Percentiles rank a stretch among this genome's conserved stretches.
phyloP scores from a whole-genome alignment of 2,329 filamentous ascomycete genomes.

The Geoglossum cookeanum region DNA sequence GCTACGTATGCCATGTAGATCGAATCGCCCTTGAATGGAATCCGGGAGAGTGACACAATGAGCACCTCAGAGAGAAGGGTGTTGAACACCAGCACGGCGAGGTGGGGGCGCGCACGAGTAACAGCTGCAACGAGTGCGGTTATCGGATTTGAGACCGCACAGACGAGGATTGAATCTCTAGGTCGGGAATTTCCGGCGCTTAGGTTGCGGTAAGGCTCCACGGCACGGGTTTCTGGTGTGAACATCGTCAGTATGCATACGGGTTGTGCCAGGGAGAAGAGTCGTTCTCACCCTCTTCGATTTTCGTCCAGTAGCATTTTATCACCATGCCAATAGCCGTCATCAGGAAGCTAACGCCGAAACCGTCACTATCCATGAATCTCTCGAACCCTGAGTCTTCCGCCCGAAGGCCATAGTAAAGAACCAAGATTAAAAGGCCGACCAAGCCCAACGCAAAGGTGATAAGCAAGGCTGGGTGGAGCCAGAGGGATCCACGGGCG shows the following conservation, averaged over 20 bases:
- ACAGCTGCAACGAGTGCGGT: conserved; percentile 24
- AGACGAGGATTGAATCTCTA: conserved; percentile 21
- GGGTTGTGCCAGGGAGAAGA: too few species aligned
- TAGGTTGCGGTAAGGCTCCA: conserved; percentile 27
- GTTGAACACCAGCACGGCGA: conserved; percentile 23
- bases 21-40: conserved; percentile 28
- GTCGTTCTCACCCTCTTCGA: conserved; percentile 20
- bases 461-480: conserved; percentile 12
- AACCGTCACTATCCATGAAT: conserved; percentile 23
- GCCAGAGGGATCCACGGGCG: not conserved
- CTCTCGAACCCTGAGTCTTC: conserved; percentile 21
- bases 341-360: conserved; percentile 24
- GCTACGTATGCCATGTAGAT: conserved; percentile 21
- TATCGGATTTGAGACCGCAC: conserved; percentile 27
- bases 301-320: conserved; percentile 23
- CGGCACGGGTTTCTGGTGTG: conserved; percentile 18
- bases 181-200: conserved; percentile 16
- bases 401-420: conserved; percentile 17
- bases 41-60: conserved; percentile 30
- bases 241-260: not conserved
- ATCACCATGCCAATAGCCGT: conserved; percentile 21
- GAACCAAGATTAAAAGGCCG: not conserved
- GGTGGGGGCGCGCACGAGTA: conserved; percentile 20
- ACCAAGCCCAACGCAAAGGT: conserved; percentile 12
- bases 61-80: conserved; percentile 30